Conservation (phyloP, 1,284 basidiomycete genomes). For the Lignosus rhinocerotis region DNA sequence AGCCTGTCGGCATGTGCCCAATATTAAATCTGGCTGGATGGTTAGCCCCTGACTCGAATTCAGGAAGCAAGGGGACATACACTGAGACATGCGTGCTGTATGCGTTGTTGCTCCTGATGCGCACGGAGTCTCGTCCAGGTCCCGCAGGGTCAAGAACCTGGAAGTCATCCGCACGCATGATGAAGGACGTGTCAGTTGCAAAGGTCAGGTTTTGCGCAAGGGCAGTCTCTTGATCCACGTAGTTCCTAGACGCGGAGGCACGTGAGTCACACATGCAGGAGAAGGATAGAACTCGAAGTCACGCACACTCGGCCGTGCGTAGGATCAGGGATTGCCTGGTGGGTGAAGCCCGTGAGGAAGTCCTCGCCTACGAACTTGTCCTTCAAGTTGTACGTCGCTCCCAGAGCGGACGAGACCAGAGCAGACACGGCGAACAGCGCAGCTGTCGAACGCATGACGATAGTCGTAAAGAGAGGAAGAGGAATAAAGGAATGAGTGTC, state of each 20-base stretch:
- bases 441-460: slow-evolving; percentile 27
- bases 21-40: slow-evolving; percentile 42
- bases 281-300: neutral
- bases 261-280: neutral
- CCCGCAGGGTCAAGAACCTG: slow-evolving; percentile 45
- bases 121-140: slow-evolving; percentile 61
- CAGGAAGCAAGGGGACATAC: slow-evolving; percentile 37
- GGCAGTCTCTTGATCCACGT: slow-evolving; percentile 37
- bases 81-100: slow-evolving; percentile 59
- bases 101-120: slow-evolving; percentile 50
- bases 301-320: slow-evolving; percentile 65
- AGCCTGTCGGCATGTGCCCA: slow-evolving; percentile 62
- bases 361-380: slow-evolving; percentile 49
- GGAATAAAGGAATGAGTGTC: neutral
- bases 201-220: slow-evolving; percentile 35
- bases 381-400: slow-evolving; percentile 41
- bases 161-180: slow-evolving; percentile 53
- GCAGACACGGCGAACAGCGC: slow-evolving; percentile 24
- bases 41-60: neutral
- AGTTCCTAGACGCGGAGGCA: slow-evolving; percentile 30
- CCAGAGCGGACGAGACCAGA: slow-evolving; percentile 25
- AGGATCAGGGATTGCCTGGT: slow-evolving; percentile 55
- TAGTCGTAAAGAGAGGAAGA: neutral
- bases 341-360: slow-evolving; percentile 52
- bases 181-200: slow-evolving; percentile 32